Base-by-base conservation (phyloP, 2,329 filamentous ascomycete genomes). In the Elsinoe fawcettii region DNA sequence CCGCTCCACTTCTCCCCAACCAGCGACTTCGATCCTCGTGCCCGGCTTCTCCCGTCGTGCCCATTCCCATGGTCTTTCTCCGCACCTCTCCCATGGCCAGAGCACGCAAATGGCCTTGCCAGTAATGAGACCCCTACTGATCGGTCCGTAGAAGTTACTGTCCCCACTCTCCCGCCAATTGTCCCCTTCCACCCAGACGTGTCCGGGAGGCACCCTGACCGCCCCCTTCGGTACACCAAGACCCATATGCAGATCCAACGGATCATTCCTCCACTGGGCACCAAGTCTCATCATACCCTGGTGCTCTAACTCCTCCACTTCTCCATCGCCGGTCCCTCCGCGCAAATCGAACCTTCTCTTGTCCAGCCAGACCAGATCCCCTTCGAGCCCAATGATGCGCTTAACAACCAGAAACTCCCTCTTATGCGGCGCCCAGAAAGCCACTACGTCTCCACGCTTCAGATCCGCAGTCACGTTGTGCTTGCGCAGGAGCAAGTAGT, bases 131-230 rank as follows among this genome's bases (percentile, higher is more conserved):
- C 81, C 82, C 62, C 82, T 82, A 60, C 69, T 66, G 43, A 78
- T 69, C 4, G 93, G 90, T 1, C 93, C 93, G 70, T 95, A 96
- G 11, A 83, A 83, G 72, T 96, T 95, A 71, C 90, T 96, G 73
- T 99, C 93, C 59, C 85, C 70, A 57, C 83, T 89, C 65, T 81
- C 81, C 53, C 80, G 78, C 64, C 82, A 80, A 65, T 87, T 90
- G 68, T 99, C 93, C 1, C 93, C 93, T 69, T 97, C 92, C 1
- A 99, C 83, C 93, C 93, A 99, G 25, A 97, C 79, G 74, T 97
- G 91, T 16, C 90, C 90, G 61, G 79, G 79, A 4, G 91, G 92
- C 20, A 99, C 81, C 61, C 80, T 78, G 46, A 87, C 69, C 58
- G 63, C 69, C 1, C 70, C 67, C 63, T 61, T 62, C 25, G 63